A percentile compares a stretch with the other conserved stretches of the same genome.
phyloP scores from a whole-genome alignment of 2,329 filamentous ascomycete species.

The Scedosporium aurantiacum region DNA sequence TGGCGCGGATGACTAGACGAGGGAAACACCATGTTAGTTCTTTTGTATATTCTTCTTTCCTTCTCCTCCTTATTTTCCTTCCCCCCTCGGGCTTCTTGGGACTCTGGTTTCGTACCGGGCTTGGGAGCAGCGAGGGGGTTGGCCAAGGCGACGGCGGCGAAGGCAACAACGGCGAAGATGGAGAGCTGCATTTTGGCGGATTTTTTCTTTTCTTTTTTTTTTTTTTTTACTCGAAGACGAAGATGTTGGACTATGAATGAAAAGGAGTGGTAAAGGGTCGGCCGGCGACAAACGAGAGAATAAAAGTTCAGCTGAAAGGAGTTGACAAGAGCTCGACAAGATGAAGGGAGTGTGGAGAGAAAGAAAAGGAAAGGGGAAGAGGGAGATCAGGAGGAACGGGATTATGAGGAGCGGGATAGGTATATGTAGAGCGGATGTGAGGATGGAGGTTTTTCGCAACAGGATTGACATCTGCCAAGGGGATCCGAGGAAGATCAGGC shows the following conservation, averaged over 20 bases:
- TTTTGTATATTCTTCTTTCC: not conserved
- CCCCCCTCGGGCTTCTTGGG: not conserved
- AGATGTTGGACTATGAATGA: not conserved
- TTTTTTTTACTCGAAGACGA: not conserved
- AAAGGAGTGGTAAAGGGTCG: slow-evolving; percentile 7
- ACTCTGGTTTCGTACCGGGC: not conserved
- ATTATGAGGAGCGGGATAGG: not conserved
- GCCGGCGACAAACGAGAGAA: slow-evolving; percentile 5
- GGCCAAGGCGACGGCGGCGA: slow-evolving; percentile 35
- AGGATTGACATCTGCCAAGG: slow-evolving; percentile 1
- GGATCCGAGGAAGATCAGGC: not conserved
- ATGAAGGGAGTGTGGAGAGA: slow-evolving; percentile 1
- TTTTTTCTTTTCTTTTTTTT: not conserved
- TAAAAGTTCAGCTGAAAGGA: not conserved
- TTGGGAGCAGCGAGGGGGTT: slow-evolving; percentile 13
- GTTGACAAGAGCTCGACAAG: not conserved
- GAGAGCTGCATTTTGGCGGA: slow-evolving; percentile 29
- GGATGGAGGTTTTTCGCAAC: not conserved
- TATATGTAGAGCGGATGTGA: slow-evolving; percentile 6
- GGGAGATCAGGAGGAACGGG: slow-evolving; percentile 6
- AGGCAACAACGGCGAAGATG: slow-evolving; percentile 31
- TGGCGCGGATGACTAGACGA: not conserved
- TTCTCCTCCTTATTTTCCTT: not conserved
- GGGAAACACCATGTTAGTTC: not conserved
- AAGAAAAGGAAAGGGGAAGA: not conserved